Conservation (phyloP, 2,329 filamentous ascomycete species). For the Aspergillus sp. region DNA sequence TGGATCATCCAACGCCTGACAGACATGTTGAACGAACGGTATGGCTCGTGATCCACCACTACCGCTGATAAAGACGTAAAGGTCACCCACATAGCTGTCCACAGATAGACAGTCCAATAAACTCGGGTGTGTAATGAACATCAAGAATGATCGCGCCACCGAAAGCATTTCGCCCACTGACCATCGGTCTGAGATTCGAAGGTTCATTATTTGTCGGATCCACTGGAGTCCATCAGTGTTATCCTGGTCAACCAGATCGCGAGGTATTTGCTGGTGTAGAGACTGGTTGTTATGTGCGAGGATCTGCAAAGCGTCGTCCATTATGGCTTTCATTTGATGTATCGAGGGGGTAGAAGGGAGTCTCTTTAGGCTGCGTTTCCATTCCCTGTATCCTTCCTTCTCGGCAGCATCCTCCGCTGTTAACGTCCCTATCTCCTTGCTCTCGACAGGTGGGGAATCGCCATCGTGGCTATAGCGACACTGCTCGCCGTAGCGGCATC, state of each 20-base stretch:
- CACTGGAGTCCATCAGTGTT: not conserved
- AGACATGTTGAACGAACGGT: not conserved
- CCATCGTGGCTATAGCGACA: not conserved
- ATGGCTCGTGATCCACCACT: not conserved
- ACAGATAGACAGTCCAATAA: slow-evolving; percentile 3
- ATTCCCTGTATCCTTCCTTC: not conserved
- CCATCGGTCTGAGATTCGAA: not conserved
- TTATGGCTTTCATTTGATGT: not conserved
- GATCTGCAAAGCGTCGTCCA: not conserved
- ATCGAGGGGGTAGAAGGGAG: not conserved
- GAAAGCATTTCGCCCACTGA: not conserved
- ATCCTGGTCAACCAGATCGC: slow-evolving; percentile 2
- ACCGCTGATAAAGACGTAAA: not conserved
- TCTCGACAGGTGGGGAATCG: not conserved
- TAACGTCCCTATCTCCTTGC: not conserved
- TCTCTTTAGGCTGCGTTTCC: not conserved
- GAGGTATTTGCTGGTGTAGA: not conserved
- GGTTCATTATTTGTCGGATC: not conserved
- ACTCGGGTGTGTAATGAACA: not conserved
- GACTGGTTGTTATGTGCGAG: not conserved
- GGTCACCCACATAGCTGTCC: slow-evolving; percentile 2
- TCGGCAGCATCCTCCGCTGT: not conserved
- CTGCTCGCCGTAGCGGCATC: not conserved
- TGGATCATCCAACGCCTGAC: not conserved
- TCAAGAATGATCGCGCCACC: not conserved